These are phyloP conservation scores for Fagopyrum homotropicum DNA, from an alignment of 148 eudicot genomes.

Conservation along the genomic window DNA sequence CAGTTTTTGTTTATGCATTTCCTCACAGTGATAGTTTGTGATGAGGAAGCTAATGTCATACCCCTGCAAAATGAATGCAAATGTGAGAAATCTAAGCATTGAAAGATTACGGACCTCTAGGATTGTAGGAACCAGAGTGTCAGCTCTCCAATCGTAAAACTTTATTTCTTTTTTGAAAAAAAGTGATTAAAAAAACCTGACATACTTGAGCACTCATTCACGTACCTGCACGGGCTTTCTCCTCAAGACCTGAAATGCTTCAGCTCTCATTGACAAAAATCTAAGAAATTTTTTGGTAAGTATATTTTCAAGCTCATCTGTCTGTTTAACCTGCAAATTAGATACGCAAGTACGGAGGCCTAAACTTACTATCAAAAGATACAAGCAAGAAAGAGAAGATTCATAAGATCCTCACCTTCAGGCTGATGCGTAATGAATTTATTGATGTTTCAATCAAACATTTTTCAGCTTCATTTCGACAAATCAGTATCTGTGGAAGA, in stretches of 20 bases:
- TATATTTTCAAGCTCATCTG: slow-evolving; percentile 97
- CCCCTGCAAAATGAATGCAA: slow-evolving; percentile 56
- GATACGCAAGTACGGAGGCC: neutral
- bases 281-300: slow-evolving; percentile 89
- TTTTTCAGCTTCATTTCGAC: slow-evolving; percentile 94
- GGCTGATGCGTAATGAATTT: slow-evolving; percentile 87
- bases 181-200: neutral
- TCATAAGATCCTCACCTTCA: slow-evolving; percentile 52
- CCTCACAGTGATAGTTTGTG: slow-evolving; percentile 96
- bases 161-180: neutral
- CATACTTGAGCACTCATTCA: neutral
- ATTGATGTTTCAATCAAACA: slow-evolving; percentile 96
- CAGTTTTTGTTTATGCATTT: slow-evolving; percentile 88
- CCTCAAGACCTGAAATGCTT: slow-evolving; percentile 93
- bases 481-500: slow-evolving; percentile 64
- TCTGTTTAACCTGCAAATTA: slow-evolving; percentile 67
- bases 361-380: neutral
- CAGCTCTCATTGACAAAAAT: slow-evolving; percentile 97
- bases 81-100: neutral
- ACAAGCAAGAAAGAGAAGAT: neutral
- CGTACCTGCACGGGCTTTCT: slow-evolving; percentile 94
- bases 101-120: neutral
- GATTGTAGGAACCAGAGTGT: neutral
- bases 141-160: neutral
- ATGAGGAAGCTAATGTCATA: slow-evolving; percentile 97